Percentiles rank a stretch among this genome's conserved stretches.
phyloP scores from a whole-genome alignment of 805 yeast species.

The Danielia oregonensis region DNA sequence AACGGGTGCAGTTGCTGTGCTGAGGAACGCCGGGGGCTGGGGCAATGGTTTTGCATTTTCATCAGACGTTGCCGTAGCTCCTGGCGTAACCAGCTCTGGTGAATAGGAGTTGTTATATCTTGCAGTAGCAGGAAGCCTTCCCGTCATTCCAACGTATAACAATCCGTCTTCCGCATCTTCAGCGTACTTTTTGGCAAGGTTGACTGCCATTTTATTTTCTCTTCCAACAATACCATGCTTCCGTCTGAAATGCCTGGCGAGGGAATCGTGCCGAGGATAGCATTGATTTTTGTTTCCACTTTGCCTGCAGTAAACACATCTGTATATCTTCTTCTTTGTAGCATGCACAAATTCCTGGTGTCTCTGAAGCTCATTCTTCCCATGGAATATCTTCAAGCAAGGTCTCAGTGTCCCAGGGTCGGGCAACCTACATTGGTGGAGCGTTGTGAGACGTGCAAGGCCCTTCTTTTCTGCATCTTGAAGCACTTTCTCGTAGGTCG shows the following conservation, averaged over 20 bases:
- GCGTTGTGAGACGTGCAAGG: conserved; percentile 4
- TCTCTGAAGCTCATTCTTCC: conserved; percentile 40
- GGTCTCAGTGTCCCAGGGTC: conserved; percentile 31
- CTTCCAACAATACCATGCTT: conserved; percentile 44
- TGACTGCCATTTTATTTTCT: conserved; percentile 43
- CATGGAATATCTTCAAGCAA: conserved; percentile 40
- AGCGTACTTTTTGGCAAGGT: conserved; percentile 40
- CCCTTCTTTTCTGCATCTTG: conserved; percentile 9
- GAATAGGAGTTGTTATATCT: background rate
- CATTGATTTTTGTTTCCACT: conserved; percentile 34
- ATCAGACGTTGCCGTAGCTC: background rate
- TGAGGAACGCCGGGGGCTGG: background rate
- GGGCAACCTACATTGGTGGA: conserved; percentile 40
- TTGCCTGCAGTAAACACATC: conserved; percentile 37
- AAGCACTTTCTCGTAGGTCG: conserved; percentile 11
- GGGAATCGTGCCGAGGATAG: conserved; percentile 42
- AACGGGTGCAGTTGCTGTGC: background rate
- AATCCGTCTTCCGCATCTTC: conserved; percentile 30
- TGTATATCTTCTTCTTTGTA: conserved; percentile 38
- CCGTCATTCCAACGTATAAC: background rate
- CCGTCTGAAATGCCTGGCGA: conserved; percentile 41
- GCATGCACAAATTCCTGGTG: conserved; percentile 48
- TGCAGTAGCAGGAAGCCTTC: background rate
- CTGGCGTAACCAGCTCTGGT: background rate
- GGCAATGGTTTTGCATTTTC: background rate